phyloP scores from a whole-genome alignment of 306 rosid species.

The Prunus campanulata region DNA sequence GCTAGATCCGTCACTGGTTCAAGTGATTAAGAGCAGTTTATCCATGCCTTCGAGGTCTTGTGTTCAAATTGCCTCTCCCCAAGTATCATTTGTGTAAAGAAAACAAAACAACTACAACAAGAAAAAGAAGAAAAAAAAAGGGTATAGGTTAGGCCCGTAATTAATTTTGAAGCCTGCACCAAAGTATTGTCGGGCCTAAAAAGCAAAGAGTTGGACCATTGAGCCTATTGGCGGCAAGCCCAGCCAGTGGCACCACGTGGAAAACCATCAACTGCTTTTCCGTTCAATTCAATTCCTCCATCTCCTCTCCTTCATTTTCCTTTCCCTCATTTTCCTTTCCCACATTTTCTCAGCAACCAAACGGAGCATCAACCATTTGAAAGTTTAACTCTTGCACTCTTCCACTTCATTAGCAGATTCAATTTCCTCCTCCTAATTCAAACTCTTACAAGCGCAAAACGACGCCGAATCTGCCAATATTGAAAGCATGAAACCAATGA shows the following conservation, averaged over 20 bases:
- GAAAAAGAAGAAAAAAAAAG: too few species aligned
- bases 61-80: too few species aligned
- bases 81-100: too few species aligned
- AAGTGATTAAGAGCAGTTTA: too few species aligned
- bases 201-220: background rate
- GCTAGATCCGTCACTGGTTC: too few species aligned
- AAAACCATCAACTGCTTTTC: background rate
- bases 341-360: constrained; percentile 33
- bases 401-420: background rate
- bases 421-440: background rate
- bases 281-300: background rate
- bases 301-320: background rate
- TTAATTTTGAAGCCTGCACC: too few species aligned
- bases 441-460: background rate
- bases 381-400: background rate
- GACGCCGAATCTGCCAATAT: constrained; percentile 17
- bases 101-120: too few species aligned
- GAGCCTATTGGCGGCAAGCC: background rate
- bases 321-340: constrained; percentile 3
- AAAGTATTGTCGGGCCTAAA: background rate
- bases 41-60: too few species aligned
- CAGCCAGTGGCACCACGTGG: background rate
- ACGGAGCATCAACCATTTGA: constrained; percentile 1
- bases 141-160: background rate
- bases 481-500: constrained; percentile 37